phyloP scores from a whole-genome alignment of 805 yeast genomes.

The Zygosaccharomyces bisporus region DNA sequence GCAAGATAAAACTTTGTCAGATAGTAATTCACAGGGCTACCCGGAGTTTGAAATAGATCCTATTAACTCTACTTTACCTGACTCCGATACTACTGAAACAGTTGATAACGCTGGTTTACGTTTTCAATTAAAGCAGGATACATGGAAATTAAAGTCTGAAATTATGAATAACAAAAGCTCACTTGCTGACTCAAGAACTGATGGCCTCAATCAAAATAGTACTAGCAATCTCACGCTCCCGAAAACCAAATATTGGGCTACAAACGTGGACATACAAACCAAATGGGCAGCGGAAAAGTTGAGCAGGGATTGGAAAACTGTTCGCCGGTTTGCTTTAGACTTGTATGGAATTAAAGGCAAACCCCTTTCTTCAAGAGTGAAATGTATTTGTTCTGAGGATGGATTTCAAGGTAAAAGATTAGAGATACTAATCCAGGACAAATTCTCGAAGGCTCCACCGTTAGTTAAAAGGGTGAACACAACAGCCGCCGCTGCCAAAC shows the following conservation, averaged over 20 bases:
- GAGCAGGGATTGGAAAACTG: slow-evolving; percentile 15
- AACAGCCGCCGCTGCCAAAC: slow-evolving; percentile 2
- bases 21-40: background rate
- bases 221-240: background rate
- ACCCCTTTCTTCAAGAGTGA: slow-evolving; percentile 8
- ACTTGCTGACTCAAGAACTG: background rate
- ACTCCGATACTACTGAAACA: background rate
- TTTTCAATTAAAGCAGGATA: slow-evolving; percentile 13
- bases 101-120: slow-evolving; percentile 7
- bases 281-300: slow-evolving; percentile 18
- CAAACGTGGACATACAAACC: slow-evolving; percentile 16
- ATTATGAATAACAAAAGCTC: background rate
- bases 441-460: slow-evolving; percentile 4
- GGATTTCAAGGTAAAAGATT: slow-evolving; percentile 2
- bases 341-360: slow-evolving; percentile 4
- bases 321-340: slow-evolving; percentile 11
- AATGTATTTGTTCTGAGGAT: slow-evolving; percentile 7
- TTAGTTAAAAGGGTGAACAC: slow-evolving; percentile 8
- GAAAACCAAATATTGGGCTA: slow-evolving; percentile 11
- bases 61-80: background rate
- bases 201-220: background rate
- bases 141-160: slow-evolving; percentile 10
- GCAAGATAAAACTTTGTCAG: background rate
- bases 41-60: background rate
- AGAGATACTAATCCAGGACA: slow-evolving; percentile 1